Conservation (phyloP, 164 flowering plant genomes). For the Pachysandra terminalis region DNA sequence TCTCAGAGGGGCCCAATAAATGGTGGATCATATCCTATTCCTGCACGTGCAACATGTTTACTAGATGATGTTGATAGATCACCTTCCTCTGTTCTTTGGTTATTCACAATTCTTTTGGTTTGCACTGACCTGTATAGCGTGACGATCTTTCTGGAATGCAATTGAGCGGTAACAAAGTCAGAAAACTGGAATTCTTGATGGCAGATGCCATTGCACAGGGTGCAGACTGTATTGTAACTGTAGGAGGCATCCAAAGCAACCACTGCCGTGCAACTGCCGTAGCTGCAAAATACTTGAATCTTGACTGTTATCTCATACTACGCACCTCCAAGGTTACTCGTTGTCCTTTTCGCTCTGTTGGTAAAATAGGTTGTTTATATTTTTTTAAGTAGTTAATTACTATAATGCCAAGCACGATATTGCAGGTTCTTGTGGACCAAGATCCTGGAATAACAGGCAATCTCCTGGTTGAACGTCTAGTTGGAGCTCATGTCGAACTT, state of each 20-base stretch:
- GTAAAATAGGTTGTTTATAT: neutral
- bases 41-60: neutral
- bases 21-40: neutral
- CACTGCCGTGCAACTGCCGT: constrained; percentile 99
- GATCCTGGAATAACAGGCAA: constrained; percentile 96
- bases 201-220: constrained; percentile 87
- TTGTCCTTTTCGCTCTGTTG: neutral
- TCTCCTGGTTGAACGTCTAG: constrained; percentile 88
- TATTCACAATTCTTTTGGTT: constrained; percentile 4
- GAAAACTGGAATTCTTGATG: constrained; percentile 94
- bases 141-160: constrained; percentile 98
- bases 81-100: neutral
- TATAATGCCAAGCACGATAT: neutral
- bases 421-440: constrained; percentile 71
- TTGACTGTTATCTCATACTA: constrained; percentile 77
- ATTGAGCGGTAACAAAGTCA: constrained; percentile 93
- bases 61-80: neutral
- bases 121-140: constrained; percentile 49
- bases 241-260: constrained; percentile 97
- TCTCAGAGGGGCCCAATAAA: neutral
- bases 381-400: constrained; percentile 1
- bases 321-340: constrained; percentile 78
- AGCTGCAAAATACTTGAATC: constrained; percentile 87
- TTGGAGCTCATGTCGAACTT: constrained; percentile 88
- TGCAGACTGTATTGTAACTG: constrained; percentile 85